A percentile compares a stretch with the other conserved stretches of the same genome.
phyloP scores from a whole-genome alignment of 306 rosid species.

The Oemleria cerasiformis region DNA sequence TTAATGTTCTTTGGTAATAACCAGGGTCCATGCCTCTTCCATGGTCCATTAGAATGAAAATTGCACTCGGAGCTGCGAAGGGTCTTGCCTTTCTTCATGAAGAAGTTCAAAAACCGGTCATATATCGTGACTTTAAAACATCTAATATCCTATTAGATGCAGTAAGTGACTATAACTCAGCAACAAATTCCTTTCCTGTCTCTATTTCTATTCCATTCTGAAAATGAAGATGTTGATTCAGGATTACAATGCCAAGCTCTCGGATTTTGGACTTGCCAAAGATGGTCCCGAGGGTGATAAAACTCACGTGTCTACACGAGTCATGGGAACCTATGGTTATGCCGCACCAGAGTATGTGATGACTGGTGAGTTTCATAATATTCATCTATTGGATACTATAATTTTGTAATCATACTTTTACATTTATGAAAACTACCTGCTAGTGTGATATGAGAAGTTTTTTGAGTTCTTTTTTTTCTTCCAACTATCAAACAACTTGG shows the following conservation, averaged over 20 bases:
- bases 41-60: constrained; percentile 94
- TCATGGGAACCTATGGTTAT: constrained; percentile 97
- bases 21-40: constrained; percentile 97
- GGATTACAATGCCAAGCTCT: constrained; percentile 95
- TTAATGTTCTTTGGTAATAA: constrained; percentile 39
- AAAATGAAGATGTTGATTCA: constrained; percentile 26
- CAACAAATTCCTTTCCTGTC: constrained; percentile 12
- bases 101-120: constrained; percentile 77
- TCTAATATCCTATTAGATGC: constrained; percentile 92
- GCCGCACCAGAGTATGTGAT: constrained; percentile 98
- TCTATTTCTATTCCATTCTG: constrained; percentile 17
- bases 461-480: background rate
- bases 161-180: constrained; percentile 45
- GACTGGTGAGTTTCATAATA: constrained; percentile 74
- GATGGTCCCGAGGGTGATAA: constrained; percentile 94
- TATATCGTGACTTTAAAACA: constrained; percentile 96
- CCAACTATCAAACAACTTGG: background rate
- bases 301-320: constrained; percentile 95
- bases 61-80: constrained; percentile 94
- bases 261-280: constrained; percentile 98
- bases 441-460: background rate
- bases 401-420: constrained; percentile 2
- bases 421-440: background rate
- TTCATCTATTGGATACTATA: background rate
- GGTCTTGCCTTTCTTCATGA: constrained; percentile 96